A percentile compares a stretch with the other conserved stretches of the same genome.
These are phyloP conservation scores for Ceratopteris richardii DNA, from an alignment of 75 land plant species.

Conservation along the genomic window DNA sequence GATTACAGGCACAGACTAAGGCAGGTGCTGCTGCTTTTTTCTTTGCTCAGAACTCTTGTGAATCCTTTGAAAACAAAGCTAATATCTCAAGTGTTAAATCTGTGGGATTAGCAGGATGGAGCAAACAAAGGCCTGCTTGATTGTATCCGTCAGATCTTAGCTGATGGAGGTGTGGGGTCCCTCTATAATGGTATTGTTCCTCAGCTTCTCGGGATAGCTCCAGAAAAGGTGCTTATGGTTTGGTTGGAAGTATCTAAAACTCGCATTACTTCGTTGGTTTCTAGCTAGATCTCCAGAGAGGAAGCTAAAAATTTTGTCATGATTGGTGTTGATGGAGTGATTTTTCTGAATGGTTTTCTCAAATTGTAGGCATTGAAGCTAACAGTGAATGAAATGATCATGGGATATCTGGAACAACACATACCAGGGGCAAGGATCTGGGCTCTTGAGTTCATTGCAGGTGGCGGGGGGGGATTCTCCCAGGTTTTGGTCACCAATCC, in stretches of 20 bases:
- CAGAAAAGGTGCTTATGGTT: constrained; percentile 21
- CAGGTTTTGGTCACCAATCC: constrained; percentile 36
- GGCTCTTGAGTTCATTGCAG: constrained; percentile 31
- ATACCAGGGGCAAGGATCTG: constrained; percentile 31
- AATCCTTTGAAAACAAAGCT: neutral
- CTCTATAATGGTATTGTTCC: constrained; percentile 28
- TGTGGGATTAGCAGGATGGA: neutral
- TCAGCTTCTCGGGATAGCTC: constrained; percentile 35
- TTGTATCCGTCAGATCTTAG: constrained; percentile 25
- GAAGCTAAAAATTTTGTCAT: too few relatives aligned
- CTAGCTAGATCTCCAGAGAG: neutral
- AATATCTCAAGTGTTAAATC: neutral
- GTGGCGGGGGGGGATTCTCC: constrained; percentile 34
- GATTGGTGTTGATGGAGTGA: too few relatives aligned
- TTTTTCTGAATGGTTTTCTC: too few relatives aligned
- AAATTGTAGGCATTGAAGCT: constrained; percentile 26
- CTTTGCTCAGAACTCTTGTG: neutral
- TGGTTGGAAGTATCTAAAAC: neutral
- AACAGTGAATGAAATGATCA: constrained; percentile 26
- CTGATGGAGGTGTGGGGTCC: constrained; percentile 24
- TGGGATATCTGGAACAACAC: constrained; percentile 19
- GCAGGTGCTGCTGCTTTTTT: constrained; percentile 2
- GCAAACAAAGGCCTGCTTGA: constrained; percentile 24
- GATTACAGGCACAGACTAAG: constrained; percentile 27
- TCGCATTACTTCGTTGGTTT: neutral